phyloP scores from a whole-genome alignment of 2,329 filamentous ascomycete species.

The Fusarium devonianum region DNA sequence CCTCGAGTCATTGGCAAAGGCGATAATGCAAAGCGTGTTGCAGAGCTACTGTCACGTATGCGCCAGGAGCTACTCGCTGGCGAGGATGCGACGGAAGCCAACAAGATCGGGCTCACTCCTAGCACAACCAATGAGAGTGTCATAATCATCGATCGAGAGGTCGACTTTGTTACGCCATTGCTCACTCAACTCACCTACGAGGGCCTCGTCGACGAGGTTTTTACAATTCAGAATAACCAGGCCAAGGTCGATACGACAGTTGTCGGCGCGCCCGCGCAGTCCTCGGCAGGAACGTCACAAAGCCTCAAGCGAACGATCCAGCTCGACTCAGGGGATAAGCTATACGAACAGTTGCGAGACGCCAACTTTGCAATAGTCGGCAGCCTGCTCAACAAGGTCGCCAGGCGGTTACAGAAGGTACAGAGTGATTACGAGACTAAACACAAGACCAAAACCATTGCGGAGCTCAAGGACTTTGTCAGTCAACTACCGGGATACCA shows the following conservation, averaged over 20 bases:
- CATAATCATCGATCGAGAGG: slow-evolving; percentile 93
- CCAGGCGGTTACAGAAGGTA: slow-evolving; percentile 81
- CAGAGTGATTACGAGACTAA: slow-evolving; percentile 90
- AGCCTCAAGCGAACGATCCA: slow-evolving; percentile 84
- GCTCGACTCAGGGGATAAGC: slow-evolving; percentile 85
- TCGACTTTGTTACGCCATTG: slow-evolving; percentile 90
- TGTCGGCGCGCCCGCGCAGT: slow-evolving; percentile 75
- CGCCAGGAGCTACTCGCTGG: slow-evolving; percentile 85
- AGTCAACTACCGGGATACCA: slow-evolving; percentile 90
- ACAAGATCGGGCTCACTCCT: slow-evolving; percentile 75
- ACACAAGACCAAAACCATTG: slow-evolving; percentile 84
- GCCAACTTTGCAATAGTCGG: slow-evolving; percentile 96
- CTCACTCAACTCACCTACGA: slow-evolving; percentile 97
- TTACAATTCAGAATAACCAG: slow-evolving; percentile 90
- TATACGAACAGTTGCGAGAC: slow-evolving; percentile 88
- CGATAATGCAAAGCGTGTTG: slow-evolving; percentile 87
- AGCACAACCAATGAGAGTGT: slow-evolving; percentile 89
- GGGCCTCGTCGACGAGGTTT: slow-evolving; percentile 91
- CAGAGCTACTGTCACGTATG: slow-evolving; percentile 88
- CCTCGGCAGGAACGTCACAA: slow-evolving; percentile 63
- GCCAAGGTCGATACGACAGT: slow-evolving; percentile 91
- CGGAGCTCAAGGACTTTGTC: slow-evolving; percentile 95
- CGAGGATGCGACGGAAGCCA: slow-evolving; percentile 71
- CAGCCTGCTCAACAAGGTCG: slow-evolving; percentile 86
- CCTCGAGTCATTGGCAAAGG: slow-evolving; percentile 95